Percentiles rank a stretch among this genome's conserved stretches.
Conservation (phyloP, 2,329 filamentous ascomycete genomes). For the Nannizziopsis barbatae region DNA sequence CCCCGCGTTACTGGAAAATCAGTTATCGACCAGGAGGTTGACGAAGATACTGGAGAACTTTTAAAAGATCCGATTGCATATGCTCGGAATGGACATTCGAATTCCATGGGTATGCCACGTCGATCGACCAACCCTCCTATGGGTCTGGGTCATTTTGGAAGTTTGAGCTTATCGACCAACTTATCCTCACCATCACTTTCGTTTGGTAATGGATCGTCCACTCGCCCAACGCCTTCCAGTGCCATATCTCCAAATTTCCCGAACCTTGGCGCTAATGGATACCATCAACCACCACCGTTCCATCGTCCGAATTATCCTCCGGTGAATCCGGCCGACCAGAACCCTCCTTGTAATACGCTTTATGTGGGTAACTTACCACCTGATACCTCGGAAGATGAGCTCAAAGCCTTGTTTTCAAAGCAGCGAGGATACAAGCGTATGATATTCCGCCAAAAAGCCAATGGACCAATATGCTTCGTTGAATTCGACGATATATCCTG, state of each 20-base stretch:
- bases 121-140: constrained; percentile 62
- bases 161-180: constrained; percentile 61
- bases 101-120: constrained; percentile 38
- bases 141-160: constrained; percentile 56
- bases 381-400: constrained; percentile 86
- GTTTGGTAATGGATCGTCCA: constrained; percentile 41
- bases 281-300: constrained; percentile 49
- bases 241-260: constrained; percentile 45
- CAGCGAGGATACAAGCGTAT: constrained; percentile 91
- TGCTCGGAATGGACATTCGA: constrained; percentile 55
- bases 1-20: constrained; percentile 48
- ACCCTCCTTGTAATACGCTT: constrained; percentile 92
- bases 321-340: constrained; percentile 88
- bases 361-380: constrained; percentile 95
- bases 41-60: constrained; percentile 52
- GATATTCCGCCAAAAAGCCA: constrained; percentile 87
- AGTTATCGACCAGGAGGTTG: constrained; percentile 52
- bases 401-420: constrained; percentile 86
- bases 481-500: constrained; percentile 92
- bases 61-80: constrained; percentile 54
- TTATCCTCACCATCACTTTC: constrained; percentile 40
- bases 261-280: constrained; percentile 36
- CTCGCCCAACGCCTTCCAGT: constrained; percentile 40
- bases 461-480: constrained; percentile 97
- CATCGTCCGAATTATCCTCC: constrained; percentile 63